Conservation (phyloP, 192 early-diverging fungal species). For the Pecoramyces ruminantium region DNA sequence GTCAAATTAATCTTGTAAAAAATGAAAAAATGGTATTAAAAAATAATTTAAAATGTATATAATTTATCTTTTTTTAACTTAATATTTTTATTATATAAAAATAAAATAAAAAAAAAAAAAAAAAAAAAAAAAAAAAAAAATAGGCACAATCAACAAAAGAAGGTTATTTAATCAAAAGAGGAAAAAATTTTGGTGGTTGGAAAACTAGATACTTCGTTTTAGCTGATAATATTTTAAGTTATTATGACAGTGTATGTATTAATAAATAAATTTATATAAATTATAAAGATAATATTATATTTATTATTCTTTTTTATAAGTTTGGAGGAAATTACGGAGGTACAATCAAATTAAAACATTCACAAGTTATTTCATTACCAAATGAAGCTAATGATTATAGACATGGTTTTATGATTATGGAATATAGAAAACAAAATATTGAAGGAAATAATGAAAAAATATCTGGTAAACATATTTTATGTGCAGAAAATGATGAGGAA, state of each 20-base stretch:
- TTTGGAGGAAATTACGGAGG: slow-evolving; percentile 55
- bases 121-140: too few species aligned
- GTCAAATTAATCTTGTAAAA: background rate
- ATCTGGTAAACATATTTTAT: slow-evolving; percentile 46
- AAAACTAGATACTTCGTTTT: slow-evolving; percentile 76
- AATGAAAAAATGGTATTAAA: background rate
- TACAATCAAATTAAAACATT: slow-evolving; percentile 57
- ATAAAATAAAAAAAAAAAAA: too few species aligned
- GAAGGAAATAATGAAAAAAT: background rate
- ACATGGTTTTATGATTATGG: slow-evolving; percentile 73
- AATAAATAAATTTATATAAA: background rate
- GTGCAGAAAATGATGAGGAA: slow-evolving; percentile 74
- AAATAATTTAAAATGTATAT: too few species aligned
- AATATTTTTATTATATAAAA: too few species aligned
- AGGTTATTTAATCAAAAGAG: slow-evolving; percentile 78
- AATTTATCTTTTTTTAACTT: too few species aligned
- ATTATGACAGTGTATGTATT: slow-evolving; percentile 53
- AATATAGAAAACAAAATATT: slow-evolving; percentile 28
- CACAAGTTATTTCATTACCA: slow-evolving; percentile 28
- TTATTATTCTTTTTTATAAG: slow-evolving; percentile 10
- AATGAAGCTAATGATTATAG: slow-evolving; percentile 47
- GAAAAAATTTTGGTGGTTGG: slow-evolving; percentile 96
- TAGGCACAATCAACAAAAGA: slow-evolving; percentile 26
- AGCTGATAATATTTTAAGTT: slow-evolving; percentile 49
- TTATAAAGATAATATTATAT: background rate